Percentiles rank a stretch among this genome's conserved stretches.
Conservation (phyloP, 441 rosid genomes). For the Erodium trifolium region DNA sequence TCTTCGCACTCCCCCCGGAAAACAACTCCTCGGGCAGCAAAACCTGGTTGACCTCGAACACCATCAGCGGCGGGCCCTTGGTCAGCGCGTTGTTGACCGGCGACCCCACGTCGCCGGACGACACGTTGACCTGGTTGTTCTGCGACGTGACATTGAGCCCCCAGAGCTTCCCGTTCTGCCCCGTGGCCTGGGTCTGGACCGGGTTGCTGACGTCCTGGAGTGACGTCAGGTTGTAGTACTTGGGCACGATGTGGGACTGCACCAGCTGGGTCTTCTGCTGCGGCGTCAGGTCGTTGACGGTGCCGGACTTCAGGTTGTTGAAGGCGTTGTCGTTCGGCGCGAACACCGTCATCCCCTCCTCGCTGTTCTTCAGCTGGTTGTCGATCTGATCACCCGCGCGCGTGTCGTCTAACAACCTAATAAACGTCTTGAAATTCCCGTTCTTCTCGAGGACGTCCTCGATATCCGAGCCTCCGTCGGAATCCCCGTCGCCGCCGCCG, state of each 20-base stretch:
- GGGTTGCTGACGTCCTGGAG: background rate
- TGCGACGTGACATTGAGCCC: background rate
- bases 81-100: no score
- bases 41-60: no score
- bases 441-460: background rate
- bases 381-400: background rate
- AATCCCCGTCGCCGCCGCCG: no score
- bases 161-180: background rate
- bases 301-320: background rate
- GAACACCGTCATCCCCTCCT: background rate
- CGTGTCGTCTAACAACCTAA: background rate
- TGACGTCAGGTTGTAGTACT: background rate
- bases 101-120: no score
- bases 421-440: background rate
- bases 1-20: no score
- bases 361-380: background rate
- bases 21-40: no score
- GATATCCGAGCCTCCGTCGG: background rate
- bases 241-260: background rate
- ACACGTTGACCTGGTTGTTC: no score
- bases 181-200: background rate
- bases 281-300: background rate
- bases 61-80: no score
- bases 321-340: slow-evolving; percentile 5
- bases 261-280: slow-evolving; percentile 4